These are phyloP conservation scores for Hymenotorrendiella dingleyae DNA, from an alignment of 2,329 filamentous ascomycete species.

Conservation along the genomic window DNA sequence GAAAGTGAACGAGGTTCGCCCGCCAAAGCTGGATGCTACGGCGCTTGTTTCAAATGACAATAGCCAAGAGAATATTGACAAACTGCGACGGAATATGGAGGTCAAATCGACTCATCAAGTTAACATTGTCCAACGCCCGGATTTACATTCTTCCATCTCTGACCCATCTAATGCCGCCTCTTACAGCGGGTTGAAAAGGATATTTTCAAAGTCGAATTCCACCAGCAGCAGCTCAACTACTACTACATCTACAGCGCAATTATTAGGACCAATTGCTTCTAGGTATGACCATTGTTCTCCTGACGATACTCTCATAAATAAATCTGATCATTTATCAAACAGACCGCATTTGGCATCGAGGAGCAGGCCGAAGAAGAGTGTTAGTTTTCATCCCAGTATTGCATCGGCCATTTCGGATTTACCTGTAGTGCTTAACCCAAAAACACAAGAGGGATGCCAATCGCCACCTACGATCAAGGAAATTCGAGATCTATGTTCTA, in stretches of 20 bases:
- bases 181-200: background rate
- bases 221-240: background rate
- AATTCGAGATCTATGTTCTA: slow-evolving; percentile 19
- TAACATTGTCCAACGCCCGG: background rate
- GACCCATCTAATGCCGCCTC: background rate
- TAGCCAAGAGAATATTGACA: background rate
- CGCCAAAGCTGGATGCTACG: background rate
- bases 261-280: background rate
- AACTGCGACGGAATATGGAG: background rate
- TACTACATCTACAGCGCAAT: background rate
- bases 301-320: too few relatives aligned
- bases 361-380: background rate
- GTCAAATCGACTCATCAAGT: background rate
- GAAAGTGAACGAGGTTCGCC: background rate
- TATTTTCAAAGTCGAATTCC: background rate
- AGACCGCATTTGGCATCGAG: background rate
- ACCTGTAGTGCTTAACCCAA: slow-evolving; percentile 14
- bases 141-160: background rate
- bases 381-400: background rate
- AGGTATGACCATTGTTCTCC: background rate
- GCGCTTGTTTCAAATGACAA: background rate
- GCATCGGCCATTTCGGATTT: slow-evolving; percentile 14
- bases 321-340: background rate
- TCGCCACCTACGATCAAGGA: background rate
- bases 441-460: background rate